Conservation (phyloP, 129 eudicot species). For the Tanacetum coccineum region DNA sequence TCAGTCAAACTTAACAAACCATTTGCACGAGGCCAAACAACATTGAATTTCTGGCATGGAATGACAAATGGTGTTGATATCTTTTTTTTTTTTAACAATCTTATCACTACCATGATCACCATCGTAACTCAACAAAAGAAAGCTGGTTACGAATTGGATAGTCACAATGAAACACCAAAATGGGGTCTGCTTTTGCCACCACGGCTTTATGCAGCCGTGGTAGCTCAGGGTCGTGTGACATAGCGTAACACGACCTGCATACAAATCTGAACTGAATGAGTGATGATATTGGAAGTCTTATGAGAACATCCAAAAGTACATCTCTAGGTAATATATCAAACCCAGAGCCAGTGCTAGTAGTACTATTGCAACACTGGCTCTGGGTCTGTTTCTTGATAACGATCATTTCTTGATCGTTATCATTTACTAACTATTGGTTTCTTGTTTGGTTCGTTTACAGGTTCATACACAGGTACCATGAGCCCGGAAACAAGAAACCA, state of each 20-base stretch:
- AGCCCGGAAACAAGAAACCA: conserved; percentile 16
- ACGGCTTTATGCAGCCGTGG: conserved; percentile 27
- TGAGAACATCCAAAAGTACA: conserved; percentile 43
- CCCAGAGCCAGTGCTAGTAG: conserved; percentile 3
- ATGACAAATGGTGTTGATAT: conserved; percentile 41
- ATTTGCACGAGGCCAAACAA: conserved; percentile 55
- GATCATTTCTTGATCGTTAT: conserved; percentile 6
- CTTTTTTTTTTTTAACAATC: conserved; percentile 33
- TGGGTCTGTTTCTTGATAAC: conserved; percentile 9
- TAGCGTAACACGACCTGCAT: conserved; percentile 30
- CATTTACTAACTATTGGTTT: conserved; percentile 20
- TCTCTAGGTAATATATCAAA: conserved; percentile 39
- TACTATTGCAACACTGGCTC: too few relatives aligned
- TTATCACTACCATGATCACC: conserved; percentile 14
- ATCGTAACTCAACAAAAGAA: conserved; percentile 26
- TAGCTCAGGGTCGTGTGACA: conserved; percentile 42
- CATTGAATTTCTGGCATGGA: conserved; percentile 50
- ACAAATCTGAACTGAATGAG: conserved; percentile 52
- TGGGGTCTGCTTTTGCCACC: conserved; percentile 23
- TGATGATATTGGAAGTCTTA: conserved; percentile 48
- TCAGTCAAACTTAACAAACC: conserved; percentile 55
- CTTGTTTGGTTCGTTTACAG: conserved; percentile 26
- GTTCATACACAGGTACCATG: too few relatives aligned
- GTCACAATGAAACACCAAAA: conserved; percentile 48
- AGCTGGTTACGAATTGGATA: conserved; percentile 50